phyloP scores from a whole-genome alignment of 1,139 yeast genomes.

The Hemisphaericaspora subhashii region DNA sequence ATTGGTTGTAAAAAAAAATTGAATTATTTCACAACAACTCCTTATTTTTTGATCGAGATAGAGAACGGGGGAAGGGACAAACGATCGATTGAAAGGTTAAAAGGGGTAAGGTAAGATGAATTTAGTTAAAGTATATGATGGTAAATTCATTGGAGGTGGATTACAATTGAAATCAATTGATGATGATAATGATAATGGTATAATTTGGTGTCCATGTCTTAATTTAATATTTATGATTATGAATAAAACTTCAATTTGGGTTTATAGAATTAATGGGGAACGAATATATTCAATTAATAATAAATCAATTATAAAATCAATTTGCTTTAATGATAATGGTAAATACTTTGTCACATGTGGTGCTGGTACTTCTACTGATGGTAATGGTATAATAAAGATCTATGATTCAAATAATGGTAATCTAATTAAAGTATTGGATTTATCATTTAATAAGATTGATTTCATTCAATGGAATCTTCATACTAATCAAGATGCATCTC shows the following conservation, averaged over 20 bases:
- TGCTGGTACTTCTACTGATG: no score
- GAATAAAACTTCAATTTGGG: conserved; percentile 50
- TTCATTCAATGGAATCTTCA: conserved; percentile 26
- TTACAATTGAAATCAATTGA: not conserved
- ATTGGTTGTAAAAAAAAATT: no score
- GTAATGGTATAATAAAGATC: conserved; percentile 44
- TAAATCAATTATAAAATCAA: conserved; percentile 32
- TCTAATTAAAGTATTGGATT: conserved; percentile 26
- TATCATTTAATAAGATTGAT: conserved; percentile 20
- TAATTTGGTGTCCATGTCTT: conserved; percentile 59
- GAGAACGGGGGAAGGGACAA: not conserved
- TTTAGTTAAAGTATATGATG: not conserved
- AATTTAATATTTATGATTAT: conserved; percentile 52
- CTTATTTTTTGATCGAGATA: no score
- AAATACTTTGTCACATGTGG: conserved; percentile 47
- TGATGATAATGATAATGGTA: conserved; percentile 31
- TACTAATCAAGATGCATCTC: conserved; percentile 9
- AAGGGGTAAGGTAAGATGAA: not conserved
- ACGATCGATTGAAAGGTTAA: not conserved
- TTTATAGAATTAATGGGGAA: conserved; percentile 56
- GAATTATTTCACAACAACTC: no score
- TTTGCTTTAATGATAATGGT: conserved; percentile 40
- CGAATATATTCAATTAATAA: conserved; percentile 51
- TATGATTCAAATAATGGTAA: conserved; percentile 53
- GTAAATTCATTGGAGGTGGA: not conserved